phyloP scores from a whole-genome alignment of 2,329 filamentous ascomycete genomes.

The Paraphoma sp. region DNA sequence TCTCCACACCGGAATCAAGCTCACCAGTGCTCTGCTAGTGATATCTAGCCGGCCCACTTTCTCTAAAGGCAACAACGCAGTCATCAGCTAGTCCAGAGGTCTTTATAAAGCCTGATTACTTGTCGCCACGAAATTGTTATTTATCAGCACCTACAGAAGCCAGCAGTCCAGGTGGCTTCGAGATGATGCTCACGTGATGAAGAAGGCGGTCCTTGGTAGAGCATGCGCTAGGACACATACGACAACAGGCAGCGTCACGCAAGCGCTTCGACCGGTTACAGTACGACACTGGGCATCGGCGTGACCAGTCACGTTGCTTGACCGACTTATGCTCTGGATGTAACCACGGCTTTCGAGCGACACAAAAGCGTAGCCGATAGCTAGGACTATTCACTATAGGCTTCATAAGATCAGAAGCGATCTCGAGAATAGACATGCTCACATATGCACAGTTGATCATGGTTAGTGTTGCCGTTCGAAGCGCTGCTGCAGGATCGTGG shows the following conservation, averaged over 20 bases:
- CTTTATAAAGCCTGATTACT: not conserved
- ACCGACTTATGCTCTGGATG: not conserved
- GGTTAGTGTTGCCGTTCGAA: no score
- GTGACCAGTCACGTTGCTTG: not conserved
- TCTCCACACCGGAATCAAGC: slow-evolving; percentile 6
- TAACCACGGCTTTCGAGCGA: not conserved
- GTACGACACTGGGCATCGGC: not conserved
- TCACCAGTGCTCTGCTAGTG: not conserved
- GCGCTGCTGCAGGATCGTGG: no score
- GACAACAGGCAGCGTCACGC: slow-evolving; percentile 3
- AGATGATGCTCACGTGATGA: not conserved
- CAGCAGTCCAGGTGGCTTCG: no score
- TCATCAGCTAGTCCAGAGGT: not conserved
- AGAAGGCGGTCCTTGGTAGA: not conserved
- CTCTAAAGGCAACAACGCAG: not conserved
- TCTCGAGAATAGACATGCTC: no score
- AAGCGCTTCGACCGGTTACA: slow-evolving; percentile 1
- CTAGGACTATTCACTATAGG: no score
- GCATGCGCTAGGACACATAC: not conserved
- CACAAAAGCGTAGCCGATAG: no score
- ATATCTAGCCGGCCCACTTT: not conserved
- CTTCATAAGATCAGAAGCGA: no score
- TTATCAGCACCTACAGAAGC: no score
- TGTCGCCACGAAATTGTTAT: not conserved
- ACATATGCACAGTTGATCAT: no score